Conservation (phyloP, 2,329 filamentous ascomycete genomes). For the Fonsecaea multimorphosa region DNA sequence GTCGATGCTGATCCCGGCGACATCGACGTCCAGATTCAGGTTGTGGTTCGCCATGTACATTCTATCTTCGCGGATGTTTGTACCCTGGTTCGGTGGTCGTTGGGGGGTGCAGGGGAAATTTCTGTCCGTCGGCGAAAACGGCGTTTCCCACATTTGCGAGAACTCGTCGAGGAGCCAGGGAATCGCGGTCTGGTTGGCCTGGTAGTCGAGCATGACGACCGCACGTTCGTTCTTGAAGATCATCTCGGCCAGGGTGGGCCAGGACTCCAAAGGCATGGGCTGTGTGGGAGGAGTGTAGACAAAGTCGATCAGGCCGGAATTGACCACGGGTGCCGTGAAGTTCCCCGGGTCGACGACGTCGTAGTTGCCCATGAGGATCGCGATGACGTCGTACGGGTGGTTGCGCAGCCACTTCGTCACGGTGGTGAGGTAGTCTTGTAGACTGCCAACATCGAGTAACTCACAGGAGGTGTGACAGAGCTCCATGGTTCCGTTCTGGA, state of each 20-base stretch:
- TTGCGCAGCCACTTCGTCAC: conserved; percentile 74
- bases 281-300: conserved; percentile 74
- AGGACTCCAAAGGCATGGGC: conserved; percentile 75
- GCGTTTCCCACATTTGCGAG: conserved; percentile 87
- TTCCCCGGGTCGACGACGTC: conserved; percentile 70
- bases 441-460: conserved; percentile 78
- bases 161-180: conserved; percentile 91
- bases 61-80: conserved; percentile 61
- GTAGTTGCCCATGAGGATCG: conserved; percentile 82
- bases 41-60: conserved; percentile 92
- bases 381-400: conserved; percentile 87
- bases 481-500: conserved; percentile 65
- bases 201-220: conserved; percentile 83
- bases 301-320: conserved; percentile 73
- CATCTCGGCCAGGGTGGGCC: conserved; percentile 81
- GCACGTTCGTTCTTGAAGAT: conserved; percentile 74
- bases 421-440: conserved; percentile 72
- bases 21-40: conserved; percentile 75
- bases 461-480: conserved; percentile 88
- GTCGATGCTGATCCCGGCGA: conserved; percentile 68
- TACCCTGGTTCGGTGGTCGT: conserved; percentile 66
- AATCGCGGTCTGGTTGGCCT: conserved; percentile 75
- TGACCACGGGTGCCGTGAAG: conserved; percentile 72
- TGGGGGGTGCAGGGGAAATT: conserved; percentile 79
- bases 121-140: conserved; percentile 74